phyloP scores from a whole-genome alignment of 2,329 filamentous ascomycete genomes.

The Claviceps capensis region DNA sequence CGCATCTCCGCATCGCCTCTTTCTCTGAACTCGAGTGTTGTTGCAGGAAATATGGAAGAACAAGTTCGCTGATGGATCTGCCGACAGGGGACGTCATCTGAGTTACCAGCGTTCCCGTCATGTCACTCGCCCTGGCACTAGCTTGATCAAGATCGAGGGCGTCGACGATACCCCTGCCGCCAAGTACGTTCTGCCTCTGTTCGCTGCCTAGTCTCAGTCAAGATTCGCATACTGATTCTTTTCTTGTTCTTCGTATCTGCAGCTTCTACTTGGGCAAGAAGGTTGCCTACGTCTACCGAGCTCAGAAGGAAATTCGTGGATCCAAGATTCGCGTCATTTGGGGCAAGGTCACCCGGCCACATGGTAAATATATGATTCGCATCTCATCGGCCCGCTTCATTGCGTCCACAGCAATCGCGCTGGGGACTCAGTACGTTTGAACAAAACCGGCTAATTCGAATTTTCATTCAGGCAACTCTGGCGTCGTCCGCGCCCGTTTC shows the following conservation, averaged over 20 bases:
- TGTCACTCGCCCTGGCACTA: conserved; percentile 78
- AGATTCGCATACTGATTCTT: conserved; percentile 13
- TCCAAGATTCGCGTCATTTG: conserved; percentile 99
- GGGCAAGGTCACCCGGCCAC: conserved; percentile 93
- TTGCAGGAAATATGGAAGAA: not conserved
- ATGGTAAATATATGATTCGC: conserved; percentile 48
- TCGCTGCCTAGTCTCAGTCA: not conserved
- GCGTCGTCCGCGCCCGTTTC: conserved; percentile 97
- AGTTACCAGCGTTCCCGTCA: conserved; percentile 94
- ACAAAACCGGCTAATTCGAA: not conserved
- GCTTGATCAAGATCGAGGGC: conserved; percentile 97
- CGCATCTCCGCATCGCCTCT: not conserved
- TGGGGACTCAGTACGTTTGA: not conserved
- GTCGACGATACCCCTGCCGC: conserved; percentile 83
- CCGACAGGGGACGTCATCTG: conserved; percentile 80
- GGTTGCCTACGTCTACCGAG: conserved; percentile 97
- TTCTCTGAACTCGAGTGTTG: not conserved
- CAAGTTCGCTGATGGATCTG: conserved; percentile 1
- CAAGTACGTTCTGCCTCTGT: conserved; percentile 44
- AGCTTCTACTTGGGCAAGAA: conserved; percentile 98
- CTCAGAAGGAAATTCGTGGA: conserved; percentile 84
- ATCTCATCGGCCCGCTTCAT: not conserved
- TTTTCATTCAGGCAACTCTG: conserved; percentile 67
- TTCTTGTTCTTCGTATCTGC: conserved; percentile 6
- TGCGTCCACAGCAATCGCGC: not conserved